phyloP scores from a whole-genome alignment of 768 basidiomycete species.

The Rickenella mellea region DNA sequence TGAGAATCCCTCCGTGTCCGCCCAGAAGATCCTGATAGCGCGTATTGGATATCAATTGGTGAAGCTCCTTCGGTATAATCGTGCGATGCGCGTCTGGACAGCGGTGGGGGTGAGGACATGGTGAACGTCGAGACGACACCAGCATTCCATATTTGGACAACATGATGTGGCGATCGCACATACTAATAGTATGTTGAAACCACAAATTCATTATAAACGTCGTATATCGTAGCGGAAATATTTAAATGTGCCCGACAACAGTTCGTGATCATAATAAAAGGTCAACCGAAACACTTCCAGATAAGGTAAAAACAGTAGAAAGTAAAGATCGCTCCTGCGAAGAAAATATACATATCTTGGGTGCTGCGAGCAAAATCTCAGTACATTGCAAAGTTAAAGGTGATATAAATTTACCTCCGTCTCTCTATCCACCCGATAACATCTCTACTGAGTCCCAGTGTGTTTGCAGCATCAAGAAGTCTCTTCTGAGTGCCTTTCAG shows the following conservation, averaged over 20 bases:
- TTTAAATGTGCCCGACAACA: neutral
- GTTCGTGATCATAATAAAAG: too few species aligned
- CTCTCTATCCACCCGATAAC: conserved; percentile 97
- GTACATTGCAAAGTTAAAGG: neutral
- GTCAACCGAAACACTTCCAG: conserved; percentile 76
- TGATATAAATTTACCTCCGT: conserved; percentile 55
- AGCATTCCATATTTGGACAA: neutral
- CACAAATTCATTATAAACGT: neutral
- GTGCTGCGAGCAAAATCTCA: conserved; percentile 39
- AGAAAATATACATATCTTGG: conserved; percentile 93
- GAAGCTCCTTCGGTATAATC: neutral
- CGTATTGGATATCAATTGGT: conserved; percentile 57
- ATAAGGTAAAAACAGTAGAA: conserved; percentile 92
- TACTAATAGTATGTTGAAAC: neutral
- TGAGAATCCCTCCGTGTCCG: conserved; percentile 61
- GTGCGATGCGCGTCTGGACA: neutral
- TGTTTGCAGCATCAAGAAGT: conserved; percentile 86
- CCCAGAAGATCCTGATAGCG: conserved; percentile 31
- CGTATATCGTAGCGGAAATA: neutral
- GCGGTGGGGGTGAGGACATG: neutral
- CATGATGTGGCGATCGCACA: neutral
- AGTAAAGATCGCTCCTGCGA: conserved; percentile 76
- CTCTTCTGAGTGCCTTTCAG: conserved; percentile 90
- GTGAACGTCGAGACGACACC: neutral
- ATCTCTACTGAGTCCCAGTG: conserved; percentile 84